Conservation (phyloP, 768 basidiomycete species). For the Artomyces pyxidatus region DNA sequence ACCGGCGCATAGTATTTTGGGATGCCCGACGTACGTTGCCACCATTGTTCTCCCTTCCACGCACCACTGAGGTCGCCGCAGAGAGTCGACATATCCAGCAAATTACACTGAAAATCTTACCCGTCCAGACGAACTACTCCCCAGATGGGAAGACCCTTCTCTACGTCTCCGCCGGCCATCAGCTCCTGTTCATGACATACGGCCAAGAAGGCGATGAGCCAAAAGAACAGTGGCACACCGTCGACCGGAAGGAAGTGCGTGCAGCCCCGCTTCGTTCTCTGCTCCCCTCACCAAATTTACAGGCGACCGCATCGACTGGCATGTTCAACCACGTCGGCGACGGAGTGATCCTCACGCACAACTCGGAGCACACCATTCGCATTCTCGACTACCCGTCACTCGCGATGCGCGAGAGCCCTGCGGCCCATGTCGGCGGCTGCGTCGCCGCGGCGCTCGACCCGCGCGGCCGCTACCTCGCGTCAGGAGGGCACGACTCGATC, state of each 20-base stretch:
- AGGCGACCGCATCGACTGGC: conserved; percentile 55
- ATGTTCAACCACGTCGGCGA: conserved; percentile 74
- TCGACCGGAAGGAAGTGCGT: conserved; percentile 20
- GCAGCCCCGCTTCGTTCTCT: not conserved
- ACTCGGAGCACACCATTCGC: conserved; percentile 56
- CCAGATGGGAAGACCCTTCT: conserved; percentile 64
- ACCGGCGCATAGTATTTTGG: conserved; percentile 73
- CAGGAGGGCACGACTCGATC: conserved; percentile 76
- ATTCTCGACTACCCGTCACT: conserved; percentile 65
- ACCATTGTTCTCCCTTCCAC: not conserved
- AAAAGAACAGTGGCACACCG: conserved; percentile 43
- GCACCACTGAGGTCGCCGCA: conserved; percentile 20
- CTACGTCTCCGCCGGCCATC: conserved; percentile 52
- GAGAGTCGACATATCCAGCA: conserved; percentile 67
- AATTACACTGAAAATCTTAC: conserved; percentile 47
- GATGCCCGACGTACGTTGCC: conserved; percentile 64
- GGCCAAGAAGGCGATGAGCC: conserved; percentile 43
- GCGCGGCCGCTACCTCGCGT: conserved; percentile 72
- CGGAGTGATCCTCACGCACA: conserved; percentile 57
- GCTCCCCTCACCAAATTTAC: not conserved
- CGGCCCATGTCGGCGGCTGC: conserved; percentile 79
- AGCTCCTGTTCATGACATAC: conserved; percentile 52
- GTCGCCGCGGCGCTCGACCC: conserved; percentile 71
- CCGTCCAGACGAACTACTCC: conserved; percentile 59
- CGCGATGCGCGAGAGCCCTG: conserved; percentile 47